A percentile compares a stretch with the other conserved stretches of the same genome.
These are phyloP conservation scores for Rosa persica DNA, from an alignment of 306 rosid genomes.

Conservation along the genomic window DNA sequence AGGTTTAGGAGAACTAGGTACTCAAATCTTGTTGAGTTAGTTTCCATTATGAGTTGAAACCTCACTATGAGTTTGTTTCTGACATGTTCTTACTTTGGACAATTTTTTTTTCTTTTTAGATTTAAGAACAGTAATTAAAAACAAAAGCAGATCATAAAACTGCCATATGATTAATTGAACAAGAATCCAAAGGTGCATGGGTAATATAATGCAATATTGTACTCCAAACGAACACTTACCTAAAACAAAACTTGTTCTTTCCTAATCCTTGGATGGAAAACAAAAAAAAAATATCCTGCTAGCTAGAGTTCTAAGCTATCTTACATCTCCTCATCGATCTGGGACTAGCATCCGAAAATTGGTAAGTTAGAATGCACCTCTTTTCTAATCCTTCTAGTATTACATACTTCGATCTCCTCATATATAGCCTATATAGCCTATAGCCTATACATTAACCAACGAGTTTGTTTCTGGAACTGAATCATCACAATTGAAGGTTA, in stretches of 20 bases:
- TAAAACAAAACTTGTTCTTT: not conserved
- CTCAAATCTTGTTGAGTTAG: not conserved
- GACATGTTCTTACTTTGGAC: too few species aligned
- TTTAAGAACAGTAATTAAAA: not conserved
- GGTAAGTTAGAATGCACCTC: not conserved
- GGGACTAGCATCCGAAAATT: not conserved
- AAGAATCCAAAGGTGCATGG: too few species aligned
- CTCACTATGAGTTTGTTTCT: too few species aligned
- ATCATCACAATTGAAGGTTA: not conserved
- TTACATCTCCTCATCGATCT: too few species aligned
- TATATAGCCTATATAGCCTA: not conserved
- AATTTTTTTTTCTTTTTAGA: too few species aligned
- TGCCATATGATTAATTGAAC: too few species aligned
- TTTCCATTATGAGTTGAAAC: not conserved
- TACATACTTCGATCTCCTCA: not conserved
- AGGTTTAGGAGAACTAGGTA: too few species aligned
- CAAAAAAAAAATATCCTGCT: too few species aligned
- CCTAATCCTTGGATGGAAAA: not conserved
- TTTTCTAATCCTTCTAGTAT: not conserved
- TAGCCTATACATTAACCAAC: not conserved
- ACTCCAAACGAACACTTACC: not conserved
- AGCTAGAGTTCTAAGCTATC: too few species aligned
- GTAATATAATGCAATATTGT: not conserved
- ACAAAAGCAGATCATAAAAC: too few species aligned
- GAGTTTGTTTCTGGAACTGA: not conserved